These are phyloP conservation scores for Hymenoscyphus fraxineus DNA, from an alignment of 2,329 filamentous ascomycete species.

Conservation along the genomic window DNA sequence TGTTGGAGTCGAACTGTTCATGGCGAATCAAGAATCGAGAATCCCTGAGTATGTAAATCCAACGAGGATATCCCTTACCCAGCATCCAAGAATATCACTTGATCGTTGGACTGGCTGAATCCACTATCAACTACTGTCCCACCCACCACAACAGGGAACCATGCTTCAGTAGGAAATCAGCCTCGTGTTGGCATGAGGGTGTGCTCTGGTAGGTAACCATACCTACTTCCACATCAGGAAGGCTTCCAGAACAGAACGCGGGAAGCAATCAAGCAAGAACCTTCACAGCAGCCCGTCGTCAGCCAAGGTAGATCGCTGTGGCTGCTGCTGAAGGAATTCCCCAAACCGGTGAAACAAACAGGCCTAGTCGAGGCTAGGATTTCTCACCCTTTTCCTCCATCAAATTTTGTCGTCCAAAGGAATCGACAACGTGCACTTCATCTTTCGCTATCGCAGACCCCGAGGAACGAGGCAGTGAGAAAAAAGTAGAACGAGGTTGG, in stretches of 20 bases:
- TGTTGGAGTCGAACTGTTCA: too few species aligned
- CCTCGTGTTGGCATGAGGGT: background rate
- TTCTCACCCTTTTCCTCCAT: background rate
- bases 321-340: background rate
- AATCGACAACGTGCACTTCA: background rate
- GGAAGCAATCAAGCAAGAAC: background rate
- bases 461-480: background rate
- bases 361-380: background rate
- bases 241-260: background rate
- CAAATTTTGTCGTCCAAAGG: background rate
- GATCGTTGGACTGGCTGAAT: background rate
- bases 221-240: background rate
- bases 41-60: too few species aligned
- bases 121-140: background rate
- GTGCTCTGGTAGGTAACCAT: background rate
- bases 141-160: background rate
- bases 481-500: background rate
- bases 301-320: background rate
- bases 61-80: background rate
- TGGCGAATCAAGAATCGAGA: too few species aligned
- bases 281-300: background rate
- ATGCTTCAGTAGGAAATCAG: background rate
- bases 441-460: background rate
- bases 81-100: background rate
- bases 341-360: background rate